Evolutionary conservation across 441 rosid species (phyloP).

Genomic region (Metrosideros polymorpha): DNA sequence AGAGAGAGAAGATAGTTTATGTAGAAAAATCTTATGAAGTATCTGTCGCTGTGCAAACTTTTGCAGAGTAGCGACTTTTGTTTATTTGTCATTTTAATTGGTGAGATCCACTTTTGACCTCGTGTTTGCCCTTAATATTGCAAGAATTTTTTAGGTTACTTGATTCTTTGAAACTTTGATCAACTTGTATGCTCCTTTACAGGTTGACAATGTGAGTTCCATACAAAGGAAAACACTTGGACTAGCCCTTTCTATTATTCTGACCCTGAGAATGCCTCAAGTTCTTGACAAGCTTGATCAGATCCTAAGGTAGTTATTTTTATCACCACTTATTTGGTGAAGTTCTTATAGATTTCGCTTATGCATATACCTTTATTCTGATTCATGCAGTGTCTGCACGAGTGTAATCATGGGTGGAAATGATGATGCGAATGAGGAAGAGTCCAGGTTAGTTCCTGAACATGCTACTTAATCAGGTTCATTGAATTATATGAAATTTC

Average conservation of each 20-base stretch:
- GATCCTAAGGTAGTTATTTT: conserved; percentile 60
- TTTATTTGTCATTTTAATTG: neutral
- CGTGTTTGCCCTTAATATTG: neutral
- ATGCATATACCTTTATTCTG: neutral
- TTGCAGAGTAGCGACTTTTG: neutral
- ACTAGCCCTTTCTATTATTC: conserved; percentile 78
- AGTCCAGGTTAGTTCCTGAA: conserved; percentile 52
- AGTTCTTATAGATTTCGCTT: neutral
- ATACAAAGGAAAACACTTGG: conserved; percentile 72
- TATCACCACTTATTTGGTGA: neutral
- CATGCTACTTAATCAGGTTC: neutral
- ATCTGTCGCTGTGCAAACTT: neutral
- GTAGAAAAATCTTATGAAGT: neutral
- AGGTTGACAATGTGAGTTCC: conserved; percentile 78
- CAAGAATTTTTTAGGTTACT: neutral
- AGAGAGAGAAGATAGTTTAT: too few relatives aligned
- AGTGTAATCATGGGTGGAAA: conserved; percentile 75
- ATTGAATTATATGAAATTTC: neutral
- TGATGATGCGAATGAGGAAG: conserved; percentile 71
- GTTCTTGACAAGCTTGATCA: conserved; percentile 90
- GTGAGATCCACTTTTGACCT: neutral
- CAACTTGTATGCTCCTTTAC: conserved; percentile 13
- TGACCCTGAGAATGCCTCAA: conserved; percentile 88
- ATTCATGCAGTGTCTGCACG: conserved; percentile 59
- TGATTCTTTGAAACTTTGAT: neutral